These are phyloP conservation scores for Oryza glumipatula DNA, from an alignment of 176 grass and related monocot genomes.

Conservation along the genomic window DNA sequence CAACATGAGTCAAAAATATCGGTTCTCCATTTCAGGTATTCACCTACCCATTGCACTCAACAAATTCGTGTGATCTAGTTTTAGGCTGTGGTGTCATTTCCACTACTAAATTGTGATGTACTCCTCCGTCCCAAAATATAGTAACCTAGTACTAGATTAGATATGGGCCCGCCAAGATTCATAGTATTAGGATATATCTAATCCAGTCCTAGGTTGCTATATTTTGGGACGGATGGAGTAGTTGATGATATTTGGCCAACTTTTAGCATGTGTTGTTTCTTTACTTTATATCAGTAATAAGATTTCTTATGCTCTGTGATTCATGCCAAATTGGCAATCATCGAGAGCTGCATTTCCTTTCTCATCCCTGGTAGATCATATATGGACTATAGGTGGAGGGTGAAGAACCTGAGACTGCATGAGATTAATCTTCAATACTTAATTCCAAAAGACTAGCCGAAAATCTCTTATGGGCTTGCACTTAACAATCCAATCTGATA, in stretches of 20 bases:
- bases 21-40: constrained; percentile 94
- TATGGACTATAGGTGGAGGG: too few species aligned
- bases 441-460: too few species aligned
- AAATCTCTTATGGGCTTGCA: too few species aligned
- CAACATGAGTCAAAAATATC: constrained; percentile 97
- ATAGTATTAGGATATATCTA: too few species aligned
- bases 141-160: too few species aligned
- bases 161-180: too few species aligned
- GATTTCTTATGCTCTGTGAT: background rate
- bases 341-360: background rate
- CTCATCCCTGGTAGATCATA: constrained; percentile 31
- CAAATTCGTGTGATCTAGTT: background rate
- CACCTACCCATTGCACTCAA: background rate
- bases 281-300: background rate
- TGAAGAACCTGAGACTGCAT: too few species aligned
- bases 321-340: background rate
- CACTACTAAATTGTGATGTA: background rate
- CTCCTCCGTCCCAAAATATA: too few species aligned
- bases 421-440: too few species aligned
- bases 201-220: too few species aligned
- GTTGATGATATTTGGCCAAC: background rate
- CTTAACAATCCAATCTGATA: too few species aligned
- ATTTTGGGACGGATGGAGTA: too few species aligned
- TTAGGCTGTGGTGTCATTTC: background rate
- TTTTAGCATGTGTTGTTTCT: background rate